These are phyloP conservation scores for Colletotrichum incanum DNA, from an alignment of 2,329 filamentous ascomycete genomes.

Conservation along the genomic window DNA sequence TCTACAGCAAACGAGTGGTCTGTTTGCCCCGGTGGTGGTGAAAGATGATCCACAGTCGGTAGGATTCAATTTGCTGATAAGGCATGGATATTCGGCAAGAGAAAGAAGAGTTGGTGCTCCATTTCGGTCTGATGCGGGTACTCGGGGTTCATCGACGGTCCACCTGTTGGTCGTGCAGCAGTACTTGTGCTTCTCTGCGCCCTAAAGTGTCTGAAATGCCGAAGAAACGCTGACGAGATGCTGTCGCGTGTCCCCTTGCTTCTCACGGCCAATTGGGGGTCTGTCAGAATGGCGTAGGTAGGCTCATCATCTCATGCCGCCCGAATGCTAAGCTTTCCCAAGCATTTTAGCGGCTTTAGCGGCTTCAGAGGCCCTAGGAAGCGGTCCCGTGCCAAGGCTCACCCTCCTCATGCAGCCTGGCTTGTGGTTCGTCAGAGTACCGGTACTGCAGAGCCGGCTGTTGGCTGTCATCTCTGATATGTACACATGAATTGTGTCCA, in stretches of 20 bases:
- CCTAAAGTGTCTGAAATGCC: neutral
- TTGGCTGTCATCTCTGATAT: neutral
- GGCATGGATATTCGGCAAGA: conserved; percentile 17
- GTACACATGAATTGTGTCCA: neutral
- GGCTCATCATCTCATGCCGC: neutral
- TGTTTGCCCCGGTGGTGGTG: neutral
- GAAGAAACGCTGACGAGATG: neutral
- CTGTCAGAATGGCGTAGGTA: neutral
- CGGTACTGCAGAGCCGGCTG: too few relatives aligned
- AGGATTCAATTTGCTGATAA: conserved; percentile 2
- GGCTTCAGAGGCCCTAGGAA: conserved; percentile 6
- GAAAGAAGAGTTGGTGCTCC: neutral
- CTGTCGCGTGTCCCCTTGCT: neutral
- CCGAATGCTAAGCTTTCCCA: conserved; percentile 15
- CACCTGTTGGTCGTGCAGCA: neutral
- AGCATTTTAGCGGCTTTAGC: conserved; percentile 2
- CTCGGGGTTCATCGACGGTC: neutral
- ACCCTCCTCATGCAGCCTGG: neutral
- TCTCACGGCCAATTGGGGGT: neutral
- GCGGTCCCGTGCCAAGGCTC: conserved; percentile 2
- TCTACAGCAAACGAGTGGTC: neutral
- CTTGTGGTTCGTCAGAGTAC: too few relatives aligned
- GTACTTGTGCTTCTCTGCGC: too few relatives aligned
- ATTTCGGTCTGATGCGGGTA: too few relatives aligned
- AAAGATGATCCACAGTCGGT: neutral